phyloP scores from a whole-genome alignment of 495 filamentous ascomycete species.

The Alectoria sarmentosa region DNA sequence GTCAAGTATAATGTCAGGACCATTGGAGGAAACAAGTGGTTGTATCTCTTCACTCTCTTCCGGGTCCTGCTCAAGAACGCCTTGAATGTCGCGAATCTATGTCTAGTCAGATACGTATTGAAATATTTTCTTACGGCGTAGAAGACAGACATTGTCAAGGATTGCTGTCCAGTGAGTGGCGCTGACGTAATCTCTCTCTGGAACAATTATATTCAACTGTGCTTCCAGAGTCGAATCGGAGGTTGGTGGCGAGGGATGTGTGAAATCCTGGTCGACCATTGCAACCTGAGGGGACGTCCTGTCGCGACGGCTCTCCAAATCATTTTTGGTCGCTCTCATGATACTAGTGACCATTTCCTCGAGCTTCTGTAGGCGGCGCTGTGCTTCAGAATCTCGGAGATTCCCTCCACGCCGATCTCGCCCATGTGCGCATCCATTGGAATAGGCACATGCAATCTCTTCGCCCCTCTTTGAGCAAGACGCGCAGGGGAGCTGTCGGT shows the following conservation, averaged over 20 bases:
- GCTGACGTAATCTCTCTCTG: constrained; percentile 35
- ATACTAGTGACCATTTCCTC: constrained; percentile 47
- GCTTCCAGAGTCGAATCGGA: background rate
- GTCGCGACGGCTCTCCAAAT: constrained; percentile 22
- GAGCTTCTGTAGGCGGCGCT: constrained; percentile 44
- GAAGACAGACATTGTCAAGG: constrained; percentile 37
- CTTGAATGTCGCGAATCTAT: constrained; percentile 29
- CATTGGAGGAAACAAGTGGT: background rate
- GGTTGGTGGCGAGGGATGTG: background rate
- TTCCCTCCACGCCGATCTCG: constrained; percentile 32
- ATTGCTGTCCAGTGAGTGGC: constrained; percentile 53
- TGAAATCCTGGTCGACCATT: background rate
- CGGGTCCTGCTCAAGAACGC: constrained; percentile 31
- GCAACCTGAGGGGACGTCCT: constrained; percentile 27
- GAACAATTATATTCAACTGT: background rate
- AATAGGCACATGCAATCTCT: constrained; percentile 38
- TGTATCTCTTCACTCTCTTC: constrained; percentile 29
- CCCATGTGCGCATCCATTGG: background rate
- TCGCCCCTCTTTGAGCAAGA: constrained; percentile 41
- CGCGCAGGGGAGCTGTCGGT: constrained; percentile 38
- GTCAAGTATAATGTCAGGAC: background rate
- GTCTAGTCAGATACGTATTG: constrained; percentile 1
- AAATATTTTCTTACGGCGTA: constrained; percentile 21
- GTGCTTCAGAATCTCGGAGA: constrained; percentile 37
- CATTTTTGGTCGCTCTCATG: constrained; percentile 33